Evolutionary conservation across 2,329 filamentous ascomycete species (phyloP).

Genomic region (Cadophora gregata): DNA sequence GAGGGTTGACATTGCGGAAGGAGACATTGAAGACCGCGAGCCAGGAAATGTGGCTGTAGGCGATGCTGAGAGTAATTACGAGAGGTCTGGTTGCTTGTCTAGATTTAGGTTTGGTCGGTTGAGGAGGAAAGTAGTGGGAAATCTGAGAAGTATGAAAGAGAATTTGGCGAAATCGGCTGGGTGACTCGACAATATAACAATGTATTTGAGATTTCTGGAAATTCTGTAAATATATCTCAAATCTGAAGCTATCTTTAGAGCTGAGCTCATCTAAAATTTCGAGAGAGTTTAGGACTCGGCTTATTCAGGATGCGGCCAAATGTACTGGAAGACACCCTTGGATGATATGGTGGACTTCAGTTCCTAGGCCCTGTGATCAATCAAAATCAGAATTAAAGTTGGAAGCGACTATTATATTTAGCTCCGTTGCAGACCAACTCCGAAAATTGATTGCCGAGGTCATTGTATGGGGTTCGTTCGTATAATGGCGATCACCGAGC

Average conservation of each 20-base stretch:
- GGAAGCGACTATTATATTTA: too few relatives aligned
- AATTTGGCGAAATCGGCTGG: not conserved
- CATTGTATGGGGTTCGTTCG: not conserved
- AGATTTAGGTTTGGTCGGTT: constrained; percentile 17
- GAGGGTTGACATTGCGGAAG: not conserved
- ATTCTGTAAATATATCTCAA: not conserved
- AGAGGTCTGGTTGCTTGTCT: constrained; percentile 12
- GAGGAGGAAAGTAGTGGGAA: constrained; percentile 5
- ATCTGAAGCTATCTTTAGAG: not conserved
- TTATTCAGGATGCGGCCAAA: too few relatives aligned
- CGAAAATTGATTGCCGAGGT: too few relatives aligned
- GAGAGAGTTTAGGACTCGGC: too few relatives aligned
- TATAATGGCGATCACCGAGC: not conserved
- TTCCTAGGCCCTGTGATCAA: too few relatives aligned
- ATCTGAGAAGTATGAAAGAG: constrained; percentile 1
- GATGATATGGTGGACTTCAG: too few relatives aligned
- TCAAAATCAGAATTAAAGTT: too few relatives aligned
- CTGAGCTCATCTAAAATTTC: too few relatives aligned
- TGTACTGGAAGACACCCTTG: too few relatives aligned
- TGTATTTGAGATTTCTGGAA: not conserved
- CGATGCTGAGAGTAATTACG: not conserved
- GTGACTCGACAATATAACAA: not conserved
- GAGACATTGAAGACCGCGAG: not conserved
- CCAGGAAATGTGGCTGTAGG: too few relatives aligned
- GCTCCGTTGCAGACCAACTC: too few relatives aligned